These are phyloP conservation scores for Taphrina betulina DNA, from an alignment of 1,139 yeast genomes.

Conservation along the genomic window DNA sequence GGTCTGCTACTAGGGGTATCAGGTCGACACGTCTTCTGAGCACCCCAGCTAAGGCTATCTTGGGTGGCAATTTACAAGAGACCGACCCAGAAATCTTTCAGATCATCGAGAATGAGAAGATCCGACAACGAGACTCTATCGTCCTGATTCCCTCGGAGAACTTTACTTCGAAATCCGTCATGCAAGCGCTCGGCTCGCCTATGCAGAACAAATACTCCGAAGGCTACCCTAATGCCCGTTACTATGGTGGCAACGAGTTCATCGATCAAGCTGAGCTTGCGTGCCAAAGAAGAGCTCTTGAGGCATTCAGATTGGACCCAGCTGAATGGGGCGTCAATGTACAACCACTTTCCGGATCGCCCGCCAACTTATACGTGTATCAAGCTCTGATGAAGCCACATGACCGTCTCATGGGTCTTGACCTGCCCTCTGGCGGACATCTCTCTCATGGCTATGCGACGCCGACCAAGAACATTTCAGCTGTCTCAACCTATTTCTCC, in stretches of 20 bases:
- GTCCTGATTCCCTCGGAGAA: slow-evolving; percentile 95
- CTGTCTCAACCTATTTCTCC: slow-evolving; percentile 93
- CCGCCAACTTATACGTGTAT: slow-evolving; percentile 94
- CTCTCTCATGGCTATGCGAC: slow-evolving; percentile 98
- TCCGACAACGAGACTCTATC: slow-evolving; percentile 91
- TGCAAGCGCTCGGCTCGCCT: slow-evolving; percentile 95
- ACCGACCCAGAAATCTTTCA: slow-evolving; percentile 78
- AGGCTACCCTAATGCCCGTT: slow-evolving; percentile 89
- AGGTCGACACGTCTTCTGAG: slow-evolving; percentile 23
- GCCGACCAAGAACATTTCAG: slow-evolving; percentile 89
- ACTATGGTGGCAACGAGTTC: slow-evolving; percentile 92
- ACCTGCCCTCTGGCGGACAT: slow-evolving; percentile 85
- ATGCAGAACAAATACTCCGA: slow-evolving; percentile 91
- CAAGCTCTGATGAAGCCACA: slow-evolving; percentile 51
- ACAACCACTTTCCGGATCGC: slow-evolving; percentile 91
- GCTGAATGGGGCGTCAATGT: slow-evolving; percentile 98
- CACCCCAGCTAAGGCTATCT: slow-evolving; percentile 18
- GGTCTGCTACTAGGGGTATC: too few relatives aligned
- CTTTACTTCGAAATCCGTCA: slow-evolving; percentile 93
- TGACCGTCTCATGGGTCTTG: slow-evolving; percentile 36
- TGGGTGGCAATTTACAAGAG: slow-evolving; percentile 49
- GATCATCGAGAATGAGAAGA: slow-evolving; percentile 64
- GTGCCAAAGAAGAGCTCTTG: slow-evolving; percentile 90
- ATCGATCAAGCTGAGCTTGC: slow-evolving; percentile 89
- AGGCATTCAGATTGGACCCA: slow-evolving; percentile 75